Evolutionary conservation across 2,329 filamentous ascomycete genomes (phyloP).

Genomic region (Thelonectria rubi): DNA sequence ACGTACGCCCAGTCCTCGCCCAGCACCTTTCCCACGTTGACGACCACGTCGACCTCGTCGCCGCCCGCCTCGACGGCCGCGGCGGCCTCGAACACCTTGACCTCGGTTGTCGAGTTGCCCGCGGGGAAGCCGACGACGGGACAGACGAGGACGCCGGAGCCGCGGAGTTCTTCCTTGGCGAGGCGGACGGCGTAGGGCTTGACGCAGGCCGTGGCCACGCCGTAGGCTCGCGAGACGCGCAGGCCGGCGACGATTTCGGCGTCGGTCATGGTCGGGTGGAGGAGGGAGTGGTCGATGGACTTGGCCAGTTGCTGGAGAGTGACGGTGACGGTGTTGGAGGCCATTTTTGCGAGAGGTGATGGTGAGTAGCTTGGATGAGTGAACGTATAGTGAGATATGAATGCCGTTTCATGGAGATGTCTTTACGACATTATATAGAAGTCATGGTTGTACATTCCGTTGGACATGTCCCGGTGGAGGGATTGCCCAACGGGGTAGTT

Average conservation of each 20-base stretch:
- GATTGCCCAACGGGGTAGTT: no score
- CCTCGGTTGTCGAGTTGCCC: conserved; percentile 62
- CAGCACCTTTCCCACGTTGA: conserved; percentile 68
- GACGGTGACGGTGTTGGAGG: no score
- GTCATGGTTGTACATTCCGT: no score
- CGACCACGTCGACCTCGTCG: conserved; percentile 67
- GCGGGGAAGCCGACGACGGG: conserved; percentile 70
- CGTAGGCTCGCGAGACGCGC: conserved; percentile 54
- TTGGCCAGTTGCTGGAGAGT: conserved; percentile 59
- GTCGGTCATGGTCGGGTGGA: conserved; percentile 70
- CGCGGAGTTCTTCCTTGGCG: conserved; percentile 57
- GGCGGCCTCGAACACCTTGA: conserved; percentile 63
- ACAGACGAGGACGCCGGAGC: conserved; percentile 60
- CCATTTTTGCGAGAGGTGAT: no score
- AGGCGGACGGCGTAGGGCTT: conserved; percentile 65
- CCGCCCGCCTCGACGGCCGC: conserved; percentile 59
- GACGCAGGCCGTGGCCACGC: conserved; percentile 65
- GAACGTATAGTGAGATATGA: no score
- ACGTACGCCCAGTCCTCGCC: conserved; percentile 67
- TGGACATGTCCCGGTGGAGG: no score
- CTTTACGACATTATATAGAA: no score
- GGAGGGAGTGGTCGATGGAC: conserved; percentile 68
- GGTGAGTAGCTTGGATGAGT: no score
- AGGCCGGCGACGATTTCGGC: conserved; percentile 60
- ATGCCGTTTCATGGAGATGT: no score